Evolutionary conservation across 495 filamentous ascomycete genomes (phyloP), one percentile per base, ranked within the genome.

Genomic region (Trypethelium eluteriae): DNA sequence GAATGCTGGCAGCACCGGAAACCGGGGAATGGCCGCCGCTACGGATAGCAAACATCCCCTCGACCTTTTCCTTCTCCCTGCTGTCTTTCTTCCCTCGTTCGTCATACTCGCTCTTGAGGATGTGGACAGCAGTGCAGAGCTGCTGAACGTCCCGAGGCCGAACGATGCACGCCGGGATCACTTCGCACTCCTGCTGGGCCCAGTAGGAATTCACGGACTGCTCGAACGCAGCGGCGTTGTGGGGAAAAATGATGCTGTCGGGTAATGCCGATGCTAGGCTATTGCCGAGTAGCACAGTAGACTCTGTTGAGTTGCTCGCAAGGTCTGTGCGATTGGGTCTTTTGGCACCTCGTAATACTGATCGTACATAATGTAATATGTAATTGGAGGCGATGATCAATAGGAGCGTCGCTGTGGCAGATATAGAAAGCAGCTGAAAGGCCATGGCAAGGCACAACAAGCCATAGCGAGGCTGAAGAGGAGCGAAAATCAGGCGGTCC

Each of bases 1-100:
- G 68, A 57, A 84, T 80, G 69, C 80, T 84, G 32, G 81, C 74
- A 38, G 78, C 81, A 47, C 81, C 80, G 34, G 76, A 76, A 65
- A 79, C 80, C 9, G 77, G 74, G 32, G 76, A 76, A 73, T 86
- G 83, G 36, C 78, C 78, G 41, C 77, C 78, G 39, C 75, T 73
- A 34, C 74, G 72, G 36, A 80, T 68, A 1, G 78, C 77, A 71
- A 80, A 79, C 14, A 53, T 5, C 25, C 49, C 49, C 49, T 53
- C 49, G 9, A 18, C 10, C 14, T 18, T 53, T 18, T 53, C 10
- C 14, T 9, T 46, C 38, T 68, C 50, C 41, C 44, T 32, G 50
- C 34, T 57, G 64, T 63, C 39, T 47, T 69, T 69, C 25, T 25
- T 25, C 14, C 38, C 38, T 38, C 57, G 67, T 66, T 57, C 63